Percentiles rank a stretch among this genome's conserved stretches.
These are phyloP conservation scores for Schizothecium vesticola DNA, from an alignment of 495 filamentous ascomycete species.

Conservation along the genomic window DNA sequence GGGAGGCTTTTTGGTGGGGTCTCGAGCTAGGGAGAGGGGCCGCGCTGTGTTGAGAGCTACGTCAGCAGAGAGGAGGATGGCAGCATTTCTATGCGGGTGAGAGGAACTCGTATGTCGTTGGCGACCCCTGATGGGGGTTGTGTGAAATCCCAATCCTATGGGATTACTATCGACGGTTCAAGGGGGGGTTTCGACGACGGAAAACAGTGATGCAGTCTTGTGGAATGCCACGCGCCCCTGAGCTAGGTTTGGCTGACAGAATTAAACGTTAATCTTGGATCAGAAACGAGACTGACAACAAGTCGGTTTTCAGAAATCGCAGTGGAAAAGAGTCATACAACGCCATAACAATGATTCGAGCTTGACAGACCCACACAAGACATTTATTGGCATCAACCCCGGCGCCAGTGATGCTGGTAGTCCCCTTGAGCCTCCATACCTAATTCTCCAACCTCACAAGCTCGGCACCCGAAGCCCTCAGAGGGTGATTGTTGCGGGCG, in stretches of 20 bases:
- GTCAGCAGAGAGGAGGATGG: not conserved
- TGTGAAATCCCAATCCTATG: not conserved
- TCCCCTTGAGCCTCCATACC: no score
- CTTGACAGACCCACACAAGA: no score
- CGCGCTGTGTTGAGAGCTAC: not conserved
- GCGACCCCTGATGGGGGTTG: not conserved
- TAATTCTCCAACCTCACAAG: no score
- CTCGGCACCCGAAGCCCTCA: no score
- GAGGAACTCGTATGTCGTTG: not conserved
- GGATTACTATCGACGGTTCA: not conserved
- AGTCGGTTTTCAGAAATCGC: no score
- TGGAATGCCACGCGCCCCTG: not conserved
- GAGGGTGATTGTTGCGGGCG: no score
- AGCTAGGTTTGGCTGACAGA: not conserved
- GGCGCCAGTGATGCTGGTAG: not conserved
- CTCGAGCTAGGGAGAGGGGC: not conserved
- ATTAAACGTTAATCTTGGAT: no score
- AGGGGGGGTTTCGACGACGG: not conserved
- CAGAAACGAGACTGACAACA: no score
- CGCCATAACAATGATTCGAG: no score
- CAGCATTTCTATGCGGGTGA: not conserved
- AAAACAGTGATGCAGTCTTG: not conserved
- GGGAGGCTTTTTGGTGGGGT: no score
- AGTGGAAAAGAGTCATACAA: no score
- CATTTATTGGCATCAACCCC: no score